Base-by-base conservation (phyloP, 2,329 filamentous ascomycete species). In the Domatiomyces catenatus region DNA sequence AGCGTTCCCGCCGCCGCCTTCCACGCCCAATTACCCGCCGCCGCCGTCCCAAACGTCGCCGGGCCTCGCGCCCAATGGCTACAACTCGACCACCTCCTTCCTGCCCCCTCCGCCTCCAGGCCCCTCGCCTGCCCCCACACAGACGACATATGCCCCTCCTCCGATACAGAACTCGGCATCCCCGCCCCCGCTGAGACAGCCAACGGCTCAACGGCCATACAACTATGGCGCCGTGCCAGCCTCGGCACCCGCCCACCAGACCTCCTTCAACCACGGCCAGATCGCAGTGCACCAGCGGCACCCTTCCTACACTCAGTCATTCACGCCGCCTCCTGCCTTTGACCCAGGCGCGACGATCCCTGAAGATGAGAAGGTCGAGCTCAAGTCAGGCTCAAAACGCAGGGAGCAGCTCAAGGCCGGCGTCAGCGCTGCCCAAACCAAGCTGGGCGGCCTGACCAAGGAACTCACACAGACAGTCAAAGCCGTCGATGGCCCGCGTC, bases 1-100 rank as follows among this genome's bases (percentile, higher is more conserved):
- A 59, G 55, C 60, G 46, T 61, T 58, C 49, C 60, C 58, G 44
- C 60, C 61, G 46, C 61, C 62, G 3, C 60, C 61, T 15, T 45
- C 32, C 8, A 51, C 54, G 26, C 53, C 53, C 18, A 49, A 50
- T 6, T 57, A 54, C 47, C 44, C 56, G 18, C 57, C 58, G 42
- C 58, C 58, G 26, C 60, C 59, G 3, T 42, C 51, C 28, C 57
- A 59, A 42, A 45, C 49, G 5, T 57, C 55, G 39, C 58, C 48
- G 20, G 58, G 58, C 1, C 60, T 60, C 28, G 51, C 58, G 5
- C 56, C 57, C 7, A 54, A 57, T 28, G 59, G 56, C 44, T 56
- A 62, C 51, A 54, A 44, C 39, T 50, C 56, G 26, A 46, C 48
- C 28, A 15, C 61, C 56, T 49, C 60, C 57, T 53, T 51, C 53